Percentiles rank a stretch among this genome's conserved stretches.
phyloP scores from a whole-genome alignment of 2,329 filamentous ascomycete genomes.

The Chaetomium strumarium region DNA sequence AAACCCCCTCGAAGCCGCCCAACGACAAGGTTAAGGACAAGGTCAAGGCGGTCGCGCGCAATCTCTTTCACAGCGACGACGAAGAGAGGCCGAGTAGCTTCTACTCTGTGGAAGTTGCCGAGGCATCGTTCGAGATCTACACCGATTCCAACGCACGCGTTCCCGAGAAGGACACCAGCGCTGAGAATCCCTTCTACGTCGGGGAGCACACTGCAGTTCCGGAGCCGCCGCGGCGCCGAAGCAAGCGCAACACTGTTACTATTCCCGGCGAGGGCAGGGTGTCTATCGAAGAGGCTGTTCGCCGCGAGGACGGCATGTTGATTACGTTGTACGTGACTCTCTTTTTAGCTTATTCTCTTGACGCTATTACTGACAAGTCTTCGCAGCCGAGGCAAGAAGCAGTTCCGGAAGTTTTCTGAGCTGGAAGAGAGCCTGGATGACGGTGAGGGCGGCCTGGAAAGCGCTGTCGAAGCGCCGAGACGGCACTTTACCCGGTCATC shows the following conservation, averaged over 20 bases:
- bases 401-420: slow-evolving; percentile 62
- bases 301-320: slow-evolving; percentile 65
- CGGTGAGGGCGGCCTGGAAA: slow-evolving; percentile 29
- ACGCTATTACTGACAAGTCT: slow-evolving; percentile 2
- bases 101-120: slow-evolving; percentile 45
- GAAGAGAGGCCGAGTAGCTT: slow-evolving; percentile 57
- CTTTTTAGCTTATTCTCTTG: neutral
- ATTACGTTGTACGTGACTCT: slow-evolving; percentile 65
- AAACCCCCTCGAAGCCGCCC: slow-evolving; percentile 65
- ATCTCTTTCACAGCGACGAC: slow-evolving; percentile 55
- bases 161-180: slow-evolving; percentile 58
- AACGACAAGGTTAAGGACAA: slow-evolving; percentile 45
- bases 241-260: slow-evolving; percentile 49
- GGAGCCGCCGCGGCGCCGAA: slow-evolving; percentile 43
- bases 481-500: slow-evolving; percentile 58
- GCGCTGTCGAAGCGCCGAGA: slow-evolving; percentile 31
- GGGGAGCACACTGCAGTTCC: slow-evolving; percentile 35
- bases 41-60: slow-evolving; percentile 52
- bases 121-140: slow-evolving; percentile 63
- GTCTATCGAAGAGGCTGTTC: slow-evolving; percentile 56
- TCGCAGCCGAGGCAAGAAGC: slow-evolving; percentile 68
- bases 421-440: slow-evolving; percentile 33
- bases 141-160: slow-evolving; percentile 75
- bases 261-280: slow-evolving; percentile 53
- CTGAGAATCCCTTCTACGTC: slow-evolving; percentile 67